A percentile compares a stretch with the other conserved stretches of the same genome.
Conservation (phyloP, 805 yeast species). For the Zygotorulaspora chibaensis region DNA sequence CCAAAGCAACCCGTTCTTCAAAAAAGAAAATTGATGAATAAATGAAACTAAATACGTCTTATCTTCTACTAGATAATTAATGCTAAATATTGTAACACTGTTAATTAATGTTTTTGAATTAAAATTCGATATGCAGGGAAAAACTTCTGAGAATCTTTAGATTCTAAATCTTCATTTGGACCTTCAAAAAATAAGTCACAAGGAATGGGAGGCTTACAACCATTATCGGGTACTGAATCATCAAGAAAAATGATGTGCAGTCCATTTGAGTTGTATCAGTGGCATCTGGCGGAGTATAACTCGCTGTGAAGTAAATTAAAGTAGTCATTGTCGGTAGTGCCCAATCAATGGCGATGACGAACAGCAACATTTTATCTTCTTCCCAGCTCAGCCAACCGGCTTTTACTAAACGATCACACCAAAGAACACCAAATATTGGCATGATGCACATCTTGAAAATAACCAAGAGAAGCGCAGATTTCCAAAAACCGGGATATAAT, state of each 20-base stretch:
- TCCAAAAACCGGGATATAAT: constrained; percentile 63
- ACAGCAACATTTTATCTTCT: constrained; percentile 52
- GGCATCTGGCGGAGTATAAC: constrained; percentile 65
- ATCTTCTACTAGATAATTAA: too few relatives aligned
- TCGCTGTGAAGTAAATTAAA: constrained; percentile 81
- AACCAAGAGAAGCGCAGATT: constrained; percentile 58
- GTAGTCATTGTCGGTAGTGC: constrained; percentile 90
- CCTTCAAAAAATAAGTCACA: constrained; percentile 35
- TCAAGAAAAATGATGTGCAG: constrained; percentile 70
- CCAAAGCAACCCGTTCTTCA: too few relatives aligned
- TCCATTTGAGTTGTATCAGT: constrained; percentile 61
- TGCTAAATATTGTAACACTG: too few relatives aligned
- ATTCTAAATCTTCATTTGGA: constrained; percentile 29
- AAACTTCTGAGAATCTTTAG: background rate
- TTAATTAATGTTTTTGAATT: background rate
- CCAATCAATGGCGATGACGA: constrained; percentile 71
- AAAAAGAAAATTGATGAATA: background rate
- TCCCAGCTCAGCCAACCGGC: constrained; percentile 61
- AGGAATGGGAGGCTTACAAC: constrained; percentile 70
- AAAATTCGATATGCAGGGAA: background rate
- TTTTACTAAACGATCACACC: constrained; percentile 56
- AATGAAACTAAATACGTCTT: background rate
- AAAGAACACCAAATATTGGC: constrained; percentile 74
- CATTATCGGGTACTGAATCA: constrained; percentile 67
- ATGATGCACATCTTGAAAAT: constrained; percentile 58